A percentile compares a stretch with the other conserved stretches of the same genome.
Conservation (phyloP, 768 basidiomycete genomes). For the Serendipita indica region DNA sequence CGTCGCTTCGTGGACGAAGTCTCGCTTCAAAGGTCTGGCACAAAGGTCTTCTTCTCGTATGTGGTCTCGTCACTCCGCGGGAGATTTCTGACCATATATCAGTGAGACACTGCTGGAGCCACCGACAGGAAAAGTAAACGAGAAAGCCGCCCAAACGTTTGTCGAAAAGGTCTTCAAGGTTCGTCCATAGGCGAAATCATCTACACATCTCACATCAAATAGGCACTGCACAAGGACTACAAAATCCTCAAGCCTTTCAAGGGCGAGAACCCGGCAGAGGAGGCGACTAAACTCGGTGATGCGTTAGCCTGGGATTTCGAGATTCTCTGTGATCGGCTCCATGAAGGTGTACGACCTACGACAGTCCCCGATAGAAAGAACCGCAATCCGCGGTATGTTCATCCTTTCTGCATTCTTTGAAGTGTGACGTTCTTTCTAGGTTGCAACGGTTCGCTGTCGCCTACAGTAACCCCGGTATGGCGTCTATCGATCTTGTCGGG, state of each 20-base stretch:
- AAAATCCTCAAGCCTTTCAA: neutral
- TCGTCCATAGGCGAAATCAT: neutral
- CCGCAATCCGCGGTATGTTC: neutral
- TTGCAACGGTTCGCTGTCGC: neutral
- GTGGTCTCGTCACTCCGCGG: neutral
- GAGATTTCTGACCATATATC: neutral
- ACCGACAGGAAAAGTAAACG: neutral
- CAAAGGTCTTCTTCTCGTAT: neutral
- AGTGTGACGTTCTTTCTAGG: neutral
- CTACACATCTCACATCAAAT: neutral
- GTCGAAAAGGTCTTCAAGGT: neutral
- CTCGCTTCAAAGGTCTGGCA: neutral
- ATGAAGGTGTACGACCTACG: neutral
- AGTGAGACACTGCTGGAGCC: neutral
- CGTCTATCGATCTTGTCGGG: slow-evolving; percentile 8
- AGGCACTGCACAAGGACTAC: neutral
- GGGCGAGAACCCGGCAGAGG: neutral
- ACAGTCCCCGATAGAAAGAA: neutral
- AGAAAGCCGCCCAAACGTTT: neutral
- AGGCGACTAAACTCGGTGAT: neutral
- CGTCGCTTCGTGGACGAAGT: neutral
- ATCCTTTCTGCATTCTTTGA: neutral
- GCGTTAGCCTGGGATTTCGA: neutral
- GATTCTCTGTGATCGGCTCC: neutral
- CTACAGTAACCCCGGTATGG: neutral